phyloP scores from a whole-genome alignment of 345 rosid genomes.

The Trapa incisa region DNA sequence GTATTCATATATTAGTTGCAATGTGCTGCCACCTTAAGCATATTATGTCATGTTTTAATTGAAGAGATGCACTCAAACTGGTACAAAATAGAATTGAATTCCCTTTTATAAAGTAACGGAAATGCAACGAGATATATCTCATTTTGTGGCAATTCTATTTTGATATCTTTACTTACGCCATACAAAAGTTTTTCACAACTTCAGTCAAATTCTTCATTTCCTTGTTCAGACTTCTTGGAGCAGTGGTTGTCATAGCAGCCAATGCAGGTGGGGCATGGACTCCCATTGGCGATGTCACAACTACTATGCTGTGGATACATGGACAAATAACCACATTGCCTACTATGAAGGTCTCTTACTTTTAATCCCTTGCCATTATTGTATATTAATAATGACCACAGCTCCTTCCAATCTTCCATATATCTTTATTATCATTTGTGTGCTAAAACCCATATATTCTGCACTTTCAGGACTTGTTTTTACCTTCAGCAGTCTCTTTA shows the following conservation, averaged over 20 bases:
- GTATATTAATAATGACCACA: not conserved
- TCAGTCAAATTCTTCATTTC: not conserved
- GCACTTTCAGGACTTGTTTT: constrained; percentile 42
- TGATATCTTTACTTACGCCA: not conserved
- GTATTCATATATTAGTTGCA: not conserved
- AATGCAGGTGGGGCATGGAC: constrained; percentile 99
- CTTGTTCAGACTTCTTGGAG: constrained; percentile 74
- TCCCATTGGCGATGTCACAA: constrained; percentile 98
- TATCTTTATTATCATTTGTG: not conserved
- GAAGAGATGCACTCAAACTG: not conserved
- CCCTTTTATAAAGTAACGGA: not conserved
- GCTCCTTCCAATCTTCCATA: not conserved
- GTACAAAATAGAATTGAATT: not conserved
- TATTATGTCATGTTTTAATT: not conserved
- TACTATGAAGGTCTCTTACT: constrained; percentile 62
- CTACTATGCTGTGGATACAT: constrained; percentile 98
- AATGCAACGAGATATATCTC: not conserved
- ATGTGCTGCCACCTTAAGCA: not conserved
- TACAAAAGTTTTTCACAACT: not conserved
- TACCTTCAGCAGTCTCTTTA: constrained; percentile 75
- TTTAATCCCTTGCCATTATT: not conserved
- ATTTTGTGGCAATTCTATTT: not conserved
- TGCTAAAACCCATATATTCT: constrained; percentile 3
- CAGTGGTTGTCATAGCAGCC: constrained; percentile 89
- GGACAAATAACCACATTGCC: constrained; percentile 81